phyloP scores from a whole-genome alignment of 1,284 basidiomycete genomes.

The Naganishia albida region DNA sequence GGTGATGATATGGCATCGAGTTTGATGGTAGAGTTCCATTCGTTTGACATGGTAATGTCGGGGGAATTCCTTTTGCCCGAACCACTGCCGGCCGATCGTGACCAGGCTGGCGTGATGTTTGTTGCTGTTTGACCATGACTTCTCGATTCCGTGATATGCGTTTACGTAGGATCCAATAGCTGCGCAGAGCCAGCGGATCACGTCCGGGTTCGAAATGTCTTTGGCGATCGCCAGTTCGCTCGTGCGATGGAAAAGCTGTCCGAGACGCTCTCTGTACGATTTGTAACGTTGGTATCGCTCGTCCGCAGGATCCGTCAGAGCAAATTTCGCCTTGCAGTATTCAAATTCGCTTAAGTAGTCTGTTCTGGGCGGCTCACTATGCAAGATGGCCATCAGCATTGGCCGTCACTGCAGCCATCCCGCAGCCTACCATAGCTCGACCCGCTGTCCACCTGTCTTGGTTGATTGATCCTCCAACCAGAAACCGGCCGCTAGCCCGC shows the following conservation, averaged over 20 bases:
- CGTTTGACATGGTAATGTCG: slow-evolving; percentile 52
- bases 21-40: slow-evolving; percentile 51
- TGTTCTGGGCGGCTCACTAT: slow-evolving; percentile 15
- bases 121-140: slow-evolving; percentile 41
- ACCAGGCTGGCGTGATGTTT: slow-evolving; percentile 22
- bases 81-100: slow-evolving; percentile 24
- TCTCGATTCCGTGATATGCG: slow-evolving; percentile 49
- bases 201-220: slow-evolving; percentile 54
- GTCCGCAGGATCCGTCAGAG: slow-evolving; percentile 15
- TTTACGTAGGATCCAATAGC: slow-evolving; percentile 50
- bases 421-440: slow-evolving; percentile 13
- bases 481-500: slow-evolving; percentile 44
- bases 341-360: slow-evolving; percentile 24
- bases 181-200: slow-evolving; percentile 62
- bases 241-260: slow-evolving; percentile 83
- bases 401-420: not conserved
- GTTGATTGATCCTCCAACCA: slow-evolving; percentile 45
- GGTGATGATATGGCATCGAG: slow-evolving; percentile 36
- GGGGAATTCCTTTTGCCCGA: slow-evolving; percentile 26
- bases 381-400: not conserved
- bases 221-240: slow-evolving; percentile 16
- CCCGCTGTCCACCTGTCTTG: slow-evolving; percentile 45
- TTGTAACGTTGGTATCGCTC: slow-evolving; percentile 20
- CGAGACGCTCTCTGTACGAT: slow-evolving; percentile 59
- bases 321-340: slow-evolving; percentile 18